Conservation (phyloP, 139 green algal species). For the Coccomyxa sp. region DNA sequence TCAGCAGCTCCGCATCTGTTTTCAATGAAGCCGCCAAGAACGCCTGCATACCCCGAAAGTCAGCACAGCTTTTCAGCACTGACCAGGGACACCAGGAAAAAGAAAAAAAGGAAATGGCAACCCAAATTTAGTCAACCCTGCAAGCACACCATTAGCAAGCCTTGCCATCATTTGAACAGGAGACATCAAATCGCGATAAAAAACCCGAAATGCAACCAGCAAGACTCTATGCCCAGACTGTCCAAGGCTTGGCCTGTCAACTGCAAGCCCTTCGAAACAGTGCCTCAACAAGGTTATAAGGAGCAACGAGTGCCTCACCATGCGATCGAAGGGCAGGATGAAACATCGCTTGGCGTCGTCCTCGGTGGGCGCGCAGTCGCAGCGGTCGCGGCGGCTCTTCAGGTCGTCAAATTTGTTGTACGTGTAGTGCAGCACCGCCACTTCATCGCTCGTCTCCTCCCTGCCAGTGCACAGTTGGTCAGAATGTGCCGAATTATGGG, state of each 20-base stretch:
- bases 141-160: too few species aligned
- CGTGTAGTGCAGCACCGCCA: conserved; percentile 77
- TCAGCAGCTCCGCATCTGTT: conserved; percentile 54
- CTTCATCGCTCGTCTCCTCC: conserved; percentile 58
- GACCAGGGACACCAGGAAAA: background rate
- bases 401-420: conserved; percentile 66
- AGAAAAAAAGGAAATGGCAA: too few species aligned
- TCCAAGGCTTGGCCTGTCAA: too few species aligned
- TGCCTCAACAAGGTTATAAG: too few species aligned
- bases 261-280: too few species aligned
- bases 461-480: conserved; percentile 24
- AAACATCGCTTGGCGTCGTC: conserved; percentile 82
- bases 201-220: too few species aligned
- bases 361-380: conserved; percentile 72
- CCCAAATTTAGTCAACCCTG: too few species aligned
- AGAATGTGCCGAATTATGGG: background rate
- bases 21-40: conserved; percentile 68
- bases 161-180: too few species aligned
- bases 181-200: too few species aligned
- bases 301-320: background rate
- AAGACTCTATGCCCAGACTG: too few species aligned
- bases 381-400: conserved; percentile 63
- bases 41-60: conserved; percentile 30
- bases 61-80: background rate
- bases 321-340: conserved; percentile 80